Evolutionary conservation across 148 eudicot genomes (phyloP).

Genomic region (Drosera capensis): DNA sequence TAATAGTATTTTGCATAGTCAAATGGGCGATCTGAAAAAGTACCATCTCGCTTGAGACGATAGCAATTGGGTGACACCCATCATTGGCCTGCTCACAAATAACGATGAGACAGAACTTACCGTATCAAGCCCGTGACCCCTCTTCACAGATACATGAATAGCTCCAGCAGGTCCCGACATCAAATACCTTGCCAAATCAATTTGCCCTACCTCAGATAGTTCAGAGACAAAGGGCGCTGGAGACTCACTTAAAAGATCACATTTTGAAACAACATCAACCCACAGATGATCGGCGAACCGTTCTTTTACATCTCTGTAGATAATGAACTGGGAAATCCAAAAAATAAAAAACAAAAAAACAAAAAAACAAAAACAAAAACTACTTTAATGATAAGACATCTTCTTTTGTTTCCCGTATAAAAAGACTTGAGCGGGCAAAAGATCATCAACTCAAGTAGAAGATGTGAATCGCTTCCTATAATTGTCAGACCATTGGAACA

Average conservation of each 20-base stretch:
- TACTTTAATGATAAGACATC: no score
- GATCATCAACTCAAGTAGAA: no score
- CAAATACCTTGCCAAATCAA: slow-evolving; percentile 56
- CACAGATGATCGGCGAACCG: slow-evolving; percentile 76
- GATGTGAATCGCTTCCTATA: no score
- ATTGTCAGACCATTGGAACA: no score
- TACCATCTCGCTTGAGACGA: background rate
- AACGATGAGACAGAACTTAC: slow-evolving; percentile 16
- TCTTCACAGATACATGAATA: slow-evolving; percentile 64
- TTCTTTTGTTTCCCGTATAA: no score
- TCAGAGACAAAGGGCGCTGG: slow-evolving; percentile 49
- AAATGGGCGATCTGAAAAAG: background rate
- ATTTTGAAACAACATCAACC: slow-evolving; percentile 92
- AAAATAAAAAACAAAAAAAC: background rate
- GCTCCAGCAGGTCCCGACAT: slow-evolving; percentile 73
- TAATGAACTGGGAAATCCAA: slow-evolving; percentile 48
- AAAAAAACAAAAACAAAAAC: no score
- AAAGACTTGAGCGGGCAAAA: no score
- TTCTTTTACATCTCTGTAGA: slow-evolving; percentile 59
- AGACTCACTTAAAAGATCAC: slow-evolving; percentile 51
- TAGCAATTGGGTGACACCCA: background rate
- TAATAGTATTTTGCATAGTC: no score
- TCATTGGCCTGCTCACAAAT: background rate
- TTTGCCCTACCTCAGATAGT: slow-evolving; percentile 26
- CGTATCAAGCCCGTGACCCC: slow-evolving; percentile 58